These are phyloP conservation scores for Colletotrichum nymphaeae DNA, from an alignment of 2,329 filamentous ascomycete species.

Conservation along the genomic window DNA sequence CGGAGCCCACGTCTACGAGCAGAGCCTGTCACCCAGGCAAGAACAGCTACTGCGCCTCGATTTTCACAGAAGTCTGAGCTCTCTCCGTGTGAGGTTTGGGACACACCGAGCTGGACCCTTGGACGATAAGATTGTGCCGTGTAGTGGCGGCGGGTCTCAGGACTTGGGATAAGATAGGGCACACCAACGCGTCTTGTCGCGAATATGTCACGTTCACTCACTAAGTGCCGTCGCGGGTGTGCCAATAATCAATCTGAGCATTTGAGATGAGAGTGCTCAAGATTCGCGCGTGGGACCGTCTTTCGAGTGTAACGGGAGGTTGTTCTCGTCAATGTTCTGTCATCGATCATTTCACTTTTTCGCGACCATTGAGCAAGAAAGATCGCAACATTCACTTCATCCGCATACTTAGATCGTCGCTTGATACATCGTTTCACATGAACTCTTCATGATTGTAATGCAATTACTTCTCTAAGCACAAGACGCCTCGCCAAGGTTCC, in stretches of 20 bases:
- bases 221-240: neutral
- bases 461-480: slow-evolving; percentile 30
- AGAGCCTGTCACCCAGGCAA: no score
- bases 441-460: neutral
- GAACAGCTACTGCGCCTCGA: no score
- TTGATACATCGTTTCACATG: neutral
- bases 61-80: neutral
- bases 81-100: no score
- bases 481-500: slow-evolving; percentile 29
- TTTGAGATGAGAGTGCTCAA: neutral
- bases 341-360: no score
- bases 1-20: neutral
- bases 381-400: no score
- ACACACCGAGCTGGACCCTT: no score
- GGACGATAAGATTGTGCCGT: no score
- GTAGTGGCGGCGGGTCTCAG: neutral
- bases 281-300: no score
- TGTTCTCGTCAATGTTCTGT: no score
- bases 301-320: no score
- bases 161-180: neutral
- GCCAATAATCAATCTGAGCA: neutral
- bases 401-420: neutral
- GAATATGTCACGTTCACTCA: neutral
- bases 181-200: slow-evolving; percentile 21
- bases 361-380: neutral